Conservation (phyloP, 2,329 filamentous ascomycete genomes). For the Venturia asperata region DNA sequence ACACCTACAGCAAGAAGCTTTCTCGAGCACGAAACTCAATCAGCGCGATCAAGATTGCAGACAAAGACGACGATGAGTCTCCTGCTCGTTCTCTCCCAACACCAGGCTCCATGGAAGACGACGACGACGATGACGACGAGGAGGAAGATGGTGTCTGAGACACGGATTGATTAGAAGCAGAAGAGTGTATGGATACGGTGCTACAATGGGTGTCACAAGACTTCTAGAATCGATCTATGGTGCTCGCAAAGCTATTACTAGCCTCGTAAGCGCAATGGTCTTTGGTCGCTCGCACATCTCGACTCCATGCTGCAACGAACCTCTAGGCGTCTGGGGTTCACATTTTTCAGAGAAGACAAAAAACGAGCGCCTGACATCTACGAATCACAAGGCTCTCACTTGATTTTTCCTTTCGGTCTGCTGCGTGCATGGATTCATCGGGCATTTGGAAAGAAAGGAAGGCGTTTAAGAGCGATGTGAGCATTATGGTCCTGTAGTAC, state of each 20-base stretch:
- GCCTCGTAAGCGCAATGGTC: background rate
- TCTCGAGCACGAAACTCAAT: background rate
- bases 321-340: background rate
- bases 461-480: background rate
- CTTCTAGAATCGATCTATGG: background rate
- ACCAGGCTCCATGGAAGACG: conserved; percentile 1
- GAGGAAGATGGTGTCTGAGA: conserved; percentile 8
- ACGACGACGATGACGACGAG: background rate
- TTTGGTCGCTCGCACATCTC: background rate
- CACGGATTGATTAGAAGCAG: background rate
- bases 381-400: background rate
- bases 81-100: background rate
- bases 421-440: background rate
- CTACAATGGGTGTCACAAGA: background rate
- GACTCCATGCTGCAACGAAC: background rate
- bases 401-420: background rate
- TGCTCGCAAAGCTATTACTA: conserved; percentile 4
- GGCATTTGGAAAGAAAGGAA: background rate
- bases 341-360: background rate
- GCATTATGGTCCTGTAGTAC: background rate
- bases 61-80: background rate
- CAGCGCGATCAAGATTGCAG: conserved; percentile 26
- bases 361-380: background rate
- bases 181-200: background rate
- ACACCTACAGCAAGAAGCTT: background rate